Base-by-base conservation (phyloP, 2,329 filamentous ascomycete genomes). In the Tolypocladium pustulatum region DNA sequence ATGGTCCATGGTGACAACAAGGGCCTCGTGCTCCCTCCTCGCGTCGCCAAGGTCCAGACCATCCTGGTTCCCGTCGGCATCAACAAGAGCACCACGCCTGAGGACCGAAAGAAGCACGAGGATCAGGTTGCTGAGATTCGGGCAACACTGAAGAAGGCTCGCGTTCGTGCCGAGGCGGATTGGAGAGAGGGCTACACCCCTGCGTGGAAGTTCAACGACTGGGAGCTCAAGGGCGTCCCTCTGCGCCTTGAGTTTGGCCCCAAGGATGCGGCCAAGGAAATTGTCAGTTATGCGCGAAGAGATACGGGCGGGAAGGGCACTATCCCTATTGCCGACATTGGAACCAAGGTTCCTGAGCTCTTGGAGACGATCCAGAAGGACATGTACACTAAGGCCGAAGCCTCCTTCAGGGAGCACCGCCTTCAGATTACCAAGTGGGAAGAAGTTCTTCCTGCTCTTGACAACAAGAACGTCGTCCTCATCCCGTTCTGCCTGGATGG, bases 171-270 rank as follows among this genome's bases (percentile, higher is more conserved):
- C 60, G 88, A 95, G 64, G 84, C 87, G 56, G 94, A 99, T 71
- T 82, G 85, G 71, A 87, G 95, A 60, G 93, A 97, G 56, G 89
- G 89, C 64, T 96, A 97, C 85, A 85, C 91, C 61, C 92, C 94
- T 43, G 91, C 91, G 64, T 97, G 89, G 87, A 99, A 99, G 76
- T 99, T 99, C 81, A 96, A 95, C 76, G 92, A 99, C 76, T 97
- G 91, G 91, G 95, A 99, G 74, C 82, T 97, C 67, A 95, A 93
- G 76, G 94, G 95, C 71, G 89, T 97, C 49, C 94, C 95, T 54
- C 83, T 99, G 41, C 89, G 94, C 60, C 82, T 99, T 60, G 94
- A 99, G 74, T 96, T 96, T 69, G 95, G 95, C 7, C 93, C 94
- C 68, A 96, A 96, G 76, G 94, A 97, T 71, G 87, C 88, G 15